Evolutionary conservation across 805 yeast genomes (phyloP), one percentile per base, ranked within the genome.

Genomic region (Maudiozyma serrabonitensis): DNA sequence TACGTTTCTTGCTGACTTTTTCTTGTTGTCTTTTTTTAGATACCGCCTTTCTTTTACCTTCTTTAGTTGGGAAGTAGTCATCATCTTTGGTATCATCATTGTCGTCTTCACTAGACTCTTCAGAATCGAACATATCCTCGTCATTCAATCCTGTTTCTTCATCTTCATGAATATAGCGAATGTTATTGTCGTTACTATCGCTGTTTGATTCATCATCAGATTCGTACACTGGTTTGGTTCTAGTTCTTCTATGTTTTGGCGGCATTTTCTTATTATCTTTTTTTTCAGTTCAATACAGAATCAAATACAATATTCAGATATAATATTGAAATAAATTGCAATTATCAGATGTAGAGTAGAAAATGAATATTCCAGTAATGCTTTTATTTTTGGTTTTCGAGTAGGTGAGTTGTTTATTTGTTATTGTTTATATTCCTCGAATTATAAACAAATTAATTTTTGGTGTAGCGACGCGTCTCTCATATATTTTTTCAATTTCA

Each of bases 51-150:
- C 54, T 54, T 35, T 47, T 50, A 23, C 49, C 52, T 19, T 46
- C 49, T 34, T 41, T 43, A 46, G 42, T 40, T 1, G 58, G 45
- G 38, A 55, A 56, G 38, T 64, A 64, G 45, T 58, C 64, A 16
- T 58, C 67, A 43, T 63, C 63, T 13, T 26, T 32, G 3, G 32
- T 38, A 43, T 47, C 39, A 21, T 47, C 50, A 19, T 47, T 42
- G 26, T 47, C 50, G 4, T 47, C 50, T 12, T 43, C 50, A 38
- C 50, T 47, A 12, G 46, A 43, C n/a, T 42, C 46, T 16, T 47
- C 46, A 12, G 38, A 34, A 15, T 25, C 43, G 7, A 53, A 57
- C 23, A 49, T 55, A 21, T 50, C 56, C 26, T 53, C 60, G n/a
- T 51, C 49, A 41, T 26, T 13, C 8, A 41, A 23, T 26, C 26